Conservation (phyloP, 768 basidiomycete species). For the Kondoa subrosea region DNA sequence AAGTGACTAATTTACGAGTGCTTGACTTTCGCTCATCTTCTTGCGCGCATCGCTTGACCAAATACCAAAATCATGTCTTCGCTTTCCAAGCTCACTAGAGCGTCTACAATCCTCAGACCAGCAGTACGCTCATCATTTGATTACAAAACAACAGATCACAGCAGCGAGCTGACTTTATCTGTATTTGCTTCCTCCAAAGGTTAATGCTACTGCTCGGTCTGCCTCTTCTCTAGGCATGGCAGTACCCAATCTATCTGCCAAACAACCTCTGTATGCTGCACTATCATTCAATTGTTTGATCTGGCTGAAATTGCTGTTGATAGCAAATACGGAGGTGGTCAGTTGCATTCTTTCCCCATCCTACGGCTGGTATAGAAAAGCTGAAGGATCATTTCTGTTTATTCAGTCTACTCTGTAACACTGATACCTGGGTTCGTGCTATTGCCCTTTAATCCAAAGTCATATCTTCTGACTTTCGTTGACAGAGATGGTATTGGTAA, state of each 20-base stretch:
- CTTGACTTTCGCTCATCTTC: not conserved
- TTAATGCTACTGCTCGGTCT: not conserved
- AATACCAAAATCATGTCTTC: not conserved
- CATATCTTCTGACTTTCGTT: not conserved
- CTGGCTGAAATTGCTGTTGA: too few species aligned
- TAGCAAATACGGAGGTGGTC: not conserved
- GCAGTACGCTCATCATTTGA: not conserved
- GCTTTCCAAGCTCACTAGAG: not conserved
- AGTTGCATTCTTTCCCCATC: too few species aligned
- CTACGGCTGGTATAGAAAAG: too few species aligned
- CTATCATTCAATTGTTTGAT: too few species aligned
- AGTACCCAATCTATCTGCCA: not conserved
- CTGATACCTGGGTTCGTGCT: slow-evolving; percentile 7
- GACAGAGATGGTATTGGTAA: slow-evolving; percentile 95
- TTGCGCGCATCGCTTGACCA: not conserved
- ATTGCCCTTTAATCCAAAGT: slow-evolving; percentile 7
- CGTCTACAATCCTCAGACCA: not conserved
- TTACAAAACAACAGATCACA: not conserved
- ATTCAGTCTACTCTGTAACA: not conserved
- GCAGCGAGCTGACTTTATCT: not conserved
- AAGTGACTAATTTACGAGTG: too few species aligned
- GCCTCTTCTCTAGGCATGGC: not conserved
- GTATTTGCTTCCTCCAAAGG: not conserved
- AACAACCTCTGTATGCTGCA: not conserved
- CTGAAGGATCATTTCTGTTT: not conserved